Percentiles rank a stretch among this genome's conserved stretches.
Evolutionary conservation across 441 rosid species (phyloP).

Genomic region (Populus hybrid): DNA sequence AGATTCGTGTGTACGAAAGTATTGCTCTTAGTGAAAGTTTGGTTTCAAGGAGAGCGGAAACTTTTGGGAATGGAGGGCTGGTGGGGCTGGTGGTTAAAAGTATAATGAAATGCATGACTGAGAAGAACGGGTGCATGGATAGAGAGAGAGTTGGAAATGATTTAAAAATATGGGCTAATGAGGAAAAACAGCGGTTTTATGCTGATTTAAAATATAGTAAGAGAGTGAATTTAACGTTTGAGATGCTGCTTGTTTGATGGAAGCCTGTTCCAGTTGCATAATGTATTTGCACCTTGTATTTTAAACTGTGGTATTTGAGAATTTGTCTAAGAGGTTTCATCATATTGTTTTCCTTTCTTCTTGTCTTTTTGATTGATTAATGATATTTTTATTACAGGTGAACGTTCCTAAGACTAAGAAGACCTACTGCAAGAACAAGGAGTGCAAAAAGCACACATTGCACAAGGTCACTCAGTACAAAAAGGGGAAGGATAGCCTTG

Average conservation of each 20-base stretch:
- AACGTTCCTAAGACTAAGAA: slow-evolving; percentile 72
- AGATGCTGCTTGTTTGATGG: background rate
- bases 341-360: too few relatives aligned
- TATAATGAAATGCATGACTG: background rate
- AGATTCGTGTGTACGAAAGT: background rate
- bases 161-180: background rate
- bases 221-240: background rate
- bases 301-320: too few relatives aligned
- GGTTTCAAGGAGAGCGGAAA: background rate
- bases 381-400: slow-evolving; percentile 29
- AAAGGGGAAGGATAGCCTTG: slow-evolving; percentile 66
- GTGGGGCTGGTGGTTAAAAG: background rate
- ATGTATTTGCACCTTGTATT: too few relatives aligned
- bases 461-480: slow-evolving; percentile 77
- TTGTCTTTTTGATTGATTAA: background rate
- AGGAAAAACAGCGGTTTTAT: background rate
- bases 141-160: background rate
- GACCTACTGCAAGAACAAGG: slow-evolving; percentile 69
- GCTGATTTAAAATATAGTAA: background rate
- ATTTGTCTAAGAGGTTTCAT: too few relatives aligned
- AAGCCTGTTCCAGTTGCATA: background rate
- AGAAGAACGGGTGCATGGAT: background rate
- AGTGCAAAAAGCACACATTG: slow-evolving; percentile 70
- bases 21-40: background rate
- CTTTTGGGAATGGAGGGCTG: background rate